Evolutionary conservation across 805 yeast genomes (phyloP), one percentile per base, ranked within the genome.

Genomic region (Candida andamanensis): DNA sequence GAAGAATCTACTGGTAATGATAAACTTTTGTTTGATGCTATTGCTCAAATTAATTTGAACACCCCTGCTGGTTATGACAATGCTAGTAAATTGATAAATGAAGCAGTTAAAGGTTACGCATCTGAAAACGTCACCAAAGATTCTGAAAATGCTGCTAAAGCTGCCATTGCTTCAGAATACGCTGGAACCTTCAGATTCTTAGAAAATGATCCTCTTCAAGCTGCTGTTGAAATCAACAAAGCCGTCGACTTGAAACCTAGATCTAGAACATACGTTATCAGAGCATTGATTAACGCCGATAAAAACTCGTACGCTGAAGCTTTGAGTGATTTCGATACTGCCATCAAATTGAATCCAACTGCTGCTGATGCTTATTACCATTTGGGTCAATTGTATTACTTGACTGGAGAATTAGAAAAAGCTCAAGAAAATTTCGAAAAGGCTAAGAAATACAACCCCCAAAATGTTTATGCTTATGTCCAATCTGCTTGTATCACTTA

Each of bases 401-500:
- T 92, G 50, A 76, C 85, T 41, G 80, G 80, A 41, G 84, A 85
- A 40, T 76, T 83, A 50, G 63, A 61, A 23, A 69, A 76, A 42
- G 97, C 98, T 22, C 73, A 78, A 50, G 63, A 56, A 24, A 78
- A 84, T 62, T 92, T 87, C 54, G 72, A 72, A 47, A 80, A 78
- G 60, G 82, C 95, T 28, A 78, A 80, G 53, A 76, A 75, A 43
- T 67, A 76, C 49, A 85, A 86, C 62, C 78, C 81, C 38, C 62
- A 73, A 11, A 90, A 85, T 56, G 78, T 86, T 37, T 85, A 79
- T 51, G 80, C 96, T 28, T 82, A 80, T 62, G 85, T 92, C 54
- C 98, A 90, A 69, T 69, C 85, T 44, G 97, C 96, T 22, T 92
- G 96, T 59, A 76, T 89, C 48, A 76, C 83, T 41, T 89, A 89